These are phyloP conservation scores for Torulaspora indica DNA, from an alignment of 805 yeast species.

Conservation along the genomic window DNA sequence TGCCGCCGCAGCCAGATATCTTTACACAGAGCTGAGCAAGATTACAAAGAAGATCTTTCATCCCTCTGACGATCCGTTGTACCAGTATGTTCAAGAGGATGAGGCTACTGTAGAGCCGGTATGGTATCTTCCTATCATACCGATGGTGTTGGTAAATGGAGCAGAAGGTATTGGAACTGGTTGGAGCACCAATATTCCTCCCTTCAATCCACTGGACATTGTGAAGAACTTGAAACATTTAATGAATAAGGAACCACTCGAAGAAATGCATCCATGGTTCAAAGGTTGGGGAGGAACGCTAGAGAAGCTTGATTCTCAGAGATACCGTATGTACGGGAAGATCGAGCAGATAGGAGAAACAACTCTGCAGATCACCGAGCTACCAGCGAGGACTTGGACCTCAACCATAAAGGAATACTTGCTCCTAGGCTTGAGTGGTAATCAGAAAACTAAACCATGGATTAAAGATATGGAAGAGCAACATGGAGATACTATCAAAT, in stretches of 20 bases:
- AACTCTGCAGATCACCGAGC: constrained; percentile 82
- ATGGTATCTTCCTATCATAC: constrained; percentile 91
- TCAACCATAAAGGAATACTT: constrained; percentile 81
- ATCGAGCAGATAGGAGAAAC: constrained; percentile 76
- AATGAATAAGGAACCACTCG: constrained; percentile 66
- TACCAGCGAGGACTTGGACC: constrained; percentile 93
- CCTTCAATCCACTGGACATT: constrained; percentile 80
- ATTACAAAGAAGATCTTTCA: constrained; percentile 74
- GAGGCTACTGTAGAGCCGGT: constrained; percentile 92
- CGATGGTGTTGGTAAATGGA: constrained; percentile 93
- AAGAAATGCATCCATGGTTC: constrained; percentile 86
- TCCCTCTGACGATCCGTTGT: constrained; percentile 71
- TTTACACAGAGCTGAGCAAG: constrained; percentile 75
- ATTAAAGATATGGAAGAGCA: constrained; percentile 94
- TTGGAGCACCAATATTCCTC: constrained; percentile 93
- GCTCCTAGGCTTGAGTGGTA: constrained; percentile 66
- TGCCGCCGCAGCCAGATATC: constrained; percentile 97
- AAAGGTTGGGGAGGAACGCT: constrained; percentile 91
- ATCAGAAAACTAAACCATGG: constrained; percentile 74
- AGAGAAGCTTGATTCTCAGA: constrained; percentile 59
- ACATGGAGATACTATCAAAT: constrained; percentile 76
- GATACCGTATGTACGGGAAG: constrained; percentile 70
- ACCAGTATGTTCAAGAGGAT: constrained; percentile 82
- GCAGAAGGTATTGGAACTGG: constrained; percentile 99
- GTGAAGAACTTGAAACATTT: constrained; percentile 67